A percentile compares a stretch with the other conserved stretches of the same genome.
Conservation (phyloP, 176 grass and related monocot species). For the Oropetium thomaeum region DNA sequence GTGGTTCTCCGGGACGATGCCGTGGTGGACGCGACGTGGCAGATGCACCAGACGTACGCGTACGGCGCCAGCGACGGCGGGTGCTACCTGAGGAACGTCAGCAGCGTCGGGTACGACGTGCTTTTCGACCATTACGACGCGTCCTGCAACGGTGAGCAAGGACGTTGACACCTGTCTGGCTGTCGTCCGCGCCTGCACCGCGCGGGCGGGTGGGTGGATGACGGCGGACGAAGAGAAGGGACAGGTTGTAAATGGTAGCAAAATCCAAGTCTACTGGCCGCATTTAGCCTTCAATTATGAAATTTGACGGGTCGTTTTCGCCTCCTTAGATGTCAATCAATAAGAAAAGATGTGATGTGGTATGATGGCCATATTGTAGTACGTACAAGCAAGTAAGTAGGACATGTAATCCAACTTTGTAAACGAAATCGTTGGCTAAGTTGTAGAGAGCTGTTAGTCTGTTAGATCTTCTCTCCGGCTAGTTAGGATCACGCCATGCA, state of each 20-base stretch:
- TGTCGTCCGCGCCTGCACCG: conserved; percentile 3
- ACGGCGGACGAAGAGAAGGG: conserved; percentile 7
- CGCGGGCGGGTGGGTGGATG: conserved; percentile 13
- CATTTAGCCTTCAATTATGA: background rate
- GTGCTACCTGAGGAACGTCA: conserved; percentile 75
- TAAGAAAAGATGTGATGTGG: conserved; percentile 42
- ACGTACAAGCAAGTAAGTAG: background rate
- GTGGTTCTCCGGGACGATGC: conserved; percentile 74
- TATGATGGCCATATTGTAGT: background rate
- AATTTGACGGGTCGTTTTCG: conserved; percentile 17
- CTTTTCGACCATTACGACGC: conserved; percentile 54
- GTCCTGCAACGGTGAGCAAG: conserved; percentile 33
- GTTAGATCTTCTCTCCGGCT: too few species aligned
- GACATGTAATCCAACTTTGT: conserved; percentile 8
- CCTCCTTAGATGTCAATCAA: conserved; percentile 33
- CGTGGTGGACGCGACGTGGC: conserved; percentile 54
- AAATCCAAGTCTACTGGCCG: background rate
- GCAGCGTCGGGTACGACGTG: conserved; percentile 63
- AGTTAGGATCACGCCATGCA: too few species aligned
- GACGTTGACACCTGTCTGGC: conserved; percentile 34
- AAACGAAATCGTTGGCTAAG: background rate
- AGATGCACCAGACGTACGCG: conserved; percentile 70
- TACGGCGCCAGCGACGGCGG: conserved; percentile 71
- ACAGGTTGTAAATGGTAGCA: conserved; percentile 22
- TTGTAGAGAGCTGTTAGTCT: too few species aligned